A percentile compares a stretch with the other conserved stretches of the same genome.
Conservation (phyloP, 495 filamentous ascomycete species). For the Tuber magnatum region DNA sequence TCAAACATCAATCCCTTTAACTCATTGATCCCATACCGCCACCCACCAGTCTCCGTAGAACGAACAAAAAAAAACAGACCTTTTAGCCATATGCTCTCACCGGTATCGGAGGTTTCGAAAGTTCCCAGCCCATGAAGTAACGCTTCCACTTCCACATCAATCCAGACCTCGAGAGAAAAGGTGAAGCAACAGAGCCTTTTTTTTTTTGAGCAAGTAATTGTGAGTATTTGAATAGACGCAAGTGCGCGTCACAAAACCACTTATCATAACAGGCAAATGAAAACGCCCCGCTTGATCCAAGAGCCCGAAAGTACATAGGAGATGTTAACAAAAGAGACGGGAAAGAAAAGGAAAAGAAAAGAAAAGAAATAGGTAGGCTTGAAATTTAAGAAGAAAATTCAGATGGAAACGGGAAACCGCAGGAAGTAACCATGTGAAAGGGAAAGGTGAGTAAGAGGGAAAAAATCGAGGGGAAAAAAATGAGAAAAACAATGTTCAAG, state of each 20-base stretch:
- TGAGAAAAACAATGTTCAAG: slow-evolving; percentile 38
- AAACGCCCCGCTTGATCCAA: slow-evolving; percentile 39
- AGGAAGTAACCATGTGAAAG: neutral
- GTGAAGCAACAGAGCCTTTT: neutral
- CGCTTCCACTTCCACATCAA: neutral
- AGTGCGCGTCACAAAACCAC: neutral
- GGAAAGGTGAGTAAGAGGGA: slow-evolving; percentile 6
- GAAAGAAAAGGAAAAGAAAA: slow-evolving; percentile 7
- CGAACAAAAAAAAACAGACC: neutral
- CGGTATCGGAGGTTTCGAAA: neutral
- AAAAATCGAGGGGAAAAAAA: slow-evolving; percentile 15
- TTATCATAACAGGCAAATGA: slow-evolving; percentile 32
- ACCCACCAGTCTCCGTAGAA: neutral
- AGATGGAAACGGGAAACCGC: neutral
- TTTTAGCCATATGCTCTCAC: neutral
- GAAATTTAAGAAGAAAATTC: slow-evolving; percentile 11
- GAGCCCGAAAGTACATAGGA: slow-evolving; percentile 26
- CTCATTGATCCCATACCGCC: neutral
- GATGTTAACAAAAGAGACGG: neutral
- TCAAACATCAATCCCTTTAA: neutral
- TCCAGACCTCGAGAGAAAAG: neutral
- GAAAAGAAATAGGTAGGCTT: slow-evolving; percentile 13
- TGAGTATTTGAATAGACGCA: slow-evolving; percentile 1
- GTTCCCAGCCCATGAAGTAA: neutral
- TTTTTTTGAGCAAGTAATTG: slow-evolving; percentile 1